Percentiles rank a stretch among this genome's conserved stretches.
Conservation (phyloP, 1,284 basidiomycete genomes). For the Lentinus polychrous region DNA sequence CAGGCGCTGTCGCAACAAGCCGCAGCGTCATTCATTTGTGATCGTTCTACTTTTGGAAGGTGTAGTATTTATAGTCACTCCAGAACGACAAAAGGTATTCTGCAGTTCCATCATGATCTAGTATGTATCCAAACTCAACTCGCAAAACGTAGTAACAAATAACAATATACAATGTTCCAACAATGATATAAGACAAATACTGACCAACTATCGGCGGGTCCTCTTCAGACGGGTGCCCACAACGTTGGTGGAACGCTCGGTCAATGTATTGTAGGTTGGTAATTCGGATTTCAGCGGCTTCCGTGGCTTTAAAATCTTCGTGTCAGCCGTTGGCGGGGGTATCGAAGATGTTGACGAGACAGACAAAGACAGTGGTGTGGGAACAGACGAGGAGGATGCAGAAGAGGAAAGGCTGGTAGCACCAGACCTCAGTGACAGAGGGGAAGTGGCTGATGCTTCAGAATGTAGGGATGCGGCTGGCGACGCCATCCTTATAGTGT, state of each 20-base stretch:
- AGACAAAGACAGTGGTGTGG: constrained; percentile 15
- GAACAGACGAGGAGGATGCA: constrained; percentile 27
- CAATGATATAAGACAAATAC: constrained; percentile 1
- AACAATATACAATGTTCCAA: neutral
- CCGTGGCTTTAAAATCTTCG: constrained; percentile 13
- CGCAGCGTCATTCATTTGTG: constrained; percentile 8
- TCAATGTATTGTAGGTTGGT: constrained; percentile 25
- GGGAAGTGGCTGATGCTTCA: constrained; percentile 4
- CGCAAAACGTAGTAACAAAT: too few species aligned
- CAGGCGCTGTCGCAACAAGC: neutral
- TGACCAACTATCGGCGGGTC: constrained; percentile 15
- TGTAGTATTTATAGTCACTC: neutral
- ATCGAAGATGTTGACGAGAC: constrained; percentile 6
- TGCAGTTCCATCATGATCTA: too few species aligned
- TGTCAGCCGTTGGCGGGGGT: neutral
- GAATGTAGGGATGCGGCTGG: constrained; percentile 4
- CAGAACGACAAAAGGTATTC: too few species aligned
- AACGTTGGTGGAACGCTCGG: constrained; percentile 30
- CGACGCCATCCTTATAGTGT: constrained; percentile 17
- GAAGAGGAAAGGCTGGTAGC: constrained; percentile 26
- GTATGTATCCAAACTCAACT: too few species aligned
- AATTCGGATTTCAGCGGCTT: constrained; percentile 15
- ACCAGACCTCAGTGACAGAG: constrained; percentile 15
- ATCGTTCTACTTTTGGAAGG: neutral
- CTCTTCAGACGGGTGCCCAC: constrained; percentile 14